Base-by-base conservation (phyloP, 306 rosid species). In the Mucuna pruriens region DNA sequence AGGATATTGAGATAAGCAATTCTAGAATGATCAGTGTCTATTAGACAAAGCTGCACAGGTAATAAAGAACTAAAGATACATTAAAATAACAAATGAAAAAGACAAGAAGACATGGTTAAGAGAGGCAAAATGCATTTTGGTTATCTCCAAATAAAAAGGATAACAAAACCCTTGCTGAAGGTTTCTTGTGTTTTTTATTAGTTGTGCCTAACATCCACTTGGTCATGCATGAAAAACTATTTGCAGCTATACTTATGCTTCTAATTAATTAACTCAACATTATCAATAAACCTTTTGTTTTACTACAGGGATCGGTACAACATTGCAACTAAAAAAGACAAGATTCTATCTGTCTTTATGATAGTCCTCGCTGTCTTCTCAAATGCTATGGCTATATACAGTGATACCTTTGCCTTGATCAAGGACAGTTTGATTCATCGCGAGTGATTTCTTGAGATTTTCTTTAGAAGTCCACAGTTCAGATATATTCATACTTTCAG, bases 241-340 rank as follows among this genome's bases (percentile, higher is more conserved):
- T 70, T 82, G 9, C 7, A 44, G 25, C 38, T 26, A 48, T 82
- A 76, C 61, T 52, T 62, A 9, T 71, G 17, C 51, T 52, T 2
- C 34, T 73, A 17, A 51, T 19, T 64, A 40, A 13, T 36, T 6
- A 76, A 33, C 54, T 64, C 65, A 22, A 52, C 63, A 78, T 62
- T 68, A 58, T 34, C 34, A 23, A 42, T n/a, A 4, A 67, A n/a
- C 15, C 3, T 40, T 48, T 60, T 84, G 23, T 67, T 75, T 52
- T 70, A 52, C 11, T 77, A 38, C 92, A 94, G 98, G 92, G 95
- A 94, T 76, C 82, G 78, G 6, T 82, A 85, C 89, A 73, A 86
- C 87, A 88, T 92, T 9, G 98, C 97, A 34, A 94, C 97, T 2
- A 87, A 75, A 86, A 80, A 83, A 75, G 97, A 94, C 85, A 94